Conservation (phyloP, 2,329 filamentous ascomycete species). For the Clathrospora elynae region DNA sequence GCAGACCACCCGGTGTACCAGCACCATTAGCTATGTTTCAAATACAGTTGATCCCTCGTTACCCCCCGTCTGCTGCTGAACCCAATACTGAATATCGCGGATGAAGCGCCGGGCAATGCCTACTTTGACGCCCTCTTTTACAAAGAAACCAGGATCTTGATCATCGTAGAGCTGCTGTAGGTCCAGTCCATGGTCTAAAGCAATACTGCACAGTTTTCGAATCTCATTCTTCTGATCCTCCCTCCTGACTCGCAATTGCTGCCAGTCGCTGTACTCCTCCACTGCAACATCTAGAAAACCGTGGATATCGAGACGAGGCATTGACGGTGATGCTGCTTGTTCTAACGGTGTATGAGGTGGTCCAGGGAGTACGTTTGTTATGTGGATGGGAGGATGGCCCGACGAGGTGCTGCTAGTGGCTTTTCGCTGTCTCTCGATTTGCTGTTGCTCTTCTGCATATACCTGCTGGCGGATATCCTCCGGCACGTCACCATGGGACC, state of each 20-base stretch:
- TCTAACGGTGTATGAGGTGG: slow-evolving; percentile 5
- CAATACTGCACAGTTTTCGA: slow-evolving; percentile 15
- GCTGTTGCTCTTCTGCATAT: slow-evolving; percentile 40
- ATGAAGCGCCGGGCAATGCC: slow-evolving; percentile 40
- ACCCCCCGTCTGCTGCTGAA: slow-evolving; percentile 9
- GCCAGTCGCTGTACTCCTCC: slow-evolving; percentile 21
- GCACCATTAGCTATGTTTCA: not conserved
- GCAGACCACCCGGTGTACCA: slow-evolving; percentile 15
- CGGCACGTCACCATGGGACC: slow-evolving; percentile 38
- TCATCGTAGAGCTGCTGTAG: slow-evolving; percentile 37
- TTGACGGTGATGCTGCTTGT: slow-evolving; percentile 1
- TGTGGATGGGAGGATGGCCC: slow-evolving; percentile 35
- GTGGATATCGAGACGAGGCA: slow-evolving; percentile 19
- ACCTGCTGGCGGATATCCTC: slow-evolving; percentile 40
- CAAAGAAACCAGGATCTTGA: slow-evolving; percentile 38
- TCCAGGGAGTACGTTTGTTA: slow-evolving; percentile 35
- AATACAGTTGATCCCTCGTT: too few species aligned
- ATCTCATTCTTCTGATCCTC: slow-evolving; percentile 19
- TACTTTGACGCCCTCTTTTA: slow-evolving; percentile 34
- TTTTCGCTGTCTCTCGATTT: slow-evolving; percentile 25
- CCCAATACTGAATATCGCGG: slow-evolving; percentile 32
- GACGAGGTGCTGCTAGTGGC: slow-evolving; percentile 18
- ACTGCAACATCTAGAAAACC: slow-evolving; percentile 22
- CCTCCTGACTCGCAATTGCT: slow-evolving; percentile 20
- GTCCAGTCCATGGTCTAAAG: slow-evolving; percentile 19